Conservation (phyloP, 208 protist genomes). For the Acanthamoeba healyi region DNA sequence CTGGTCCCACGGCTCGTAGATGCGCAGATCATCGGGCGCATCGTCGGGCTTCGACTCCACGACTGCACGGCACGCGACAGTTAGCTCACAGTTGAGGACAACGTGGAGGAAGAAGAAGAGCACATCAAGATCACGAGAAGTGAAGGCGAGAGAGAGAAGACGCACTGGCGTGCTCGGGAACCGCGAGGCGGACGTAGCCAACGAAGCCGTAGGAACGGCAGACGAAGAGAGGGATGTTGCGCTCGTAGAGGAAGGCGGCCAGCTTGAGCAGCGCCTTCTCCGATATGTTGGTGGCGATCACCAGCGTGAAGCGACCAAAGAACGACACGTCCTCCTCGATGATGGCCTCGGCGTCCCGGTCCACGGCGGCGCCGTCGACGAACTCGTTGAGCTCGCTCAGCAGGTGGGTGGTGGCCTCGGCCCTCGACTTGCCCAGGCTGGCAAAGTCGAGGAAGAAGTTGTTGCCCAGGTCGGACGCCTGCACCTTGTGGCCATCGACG, state of each 20-base stretch:
- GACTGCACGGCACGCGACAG: conserved; percentile 80
- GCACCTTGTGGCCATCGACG: conserved; percentile 94
- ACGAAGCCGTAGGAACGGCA: conserved; percentile 93
- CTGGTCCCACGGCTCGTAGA: conserved; percentile 82
- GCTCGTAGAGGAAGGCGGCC: conserved; percentile 69
- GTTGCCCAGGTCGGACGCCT: conserved; percentile 92
- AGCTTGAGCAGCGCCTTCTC: conserved; percentile 80
- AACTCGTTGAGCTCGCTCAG: conserved; percentile 93
- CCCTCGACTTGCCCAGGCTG: conserved; percentile 89
- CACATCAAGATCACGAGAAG: no score
- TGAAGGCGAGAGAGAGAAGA: neutral
- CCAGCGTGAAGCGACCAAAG: conserved; percentile 88
- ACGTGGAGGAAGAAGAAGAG: no score
- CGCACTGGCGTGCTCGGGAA: conserved; percentile 84
- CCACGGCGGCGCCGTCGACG: no score
- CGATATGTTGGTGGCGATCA: conserved; percentile 88
- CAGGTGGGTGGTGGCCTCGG: conserved; percentile 88
- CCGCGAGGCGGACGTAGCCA: conserved; percentile 92
- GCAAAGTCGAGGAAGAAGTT: conserved; percentile 96
- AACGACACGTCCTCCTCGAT: conserved; percentile 85
- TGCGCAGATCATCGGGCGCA: conserved; percentile 93
- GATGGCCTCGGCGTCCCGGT: conserved; percentile 67
- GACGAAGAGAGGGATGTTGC: conserved; percentile 92
- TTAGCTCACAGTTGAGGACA: no score
- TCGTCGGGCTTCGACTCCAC: conserved; percentile 91